Percentiles rank a stretch among this genome's conserved stretches.
These are phyloP conservation scores for Aureobasidium sp. DNA, from an alignment of 2,329 filamentous ascomycete species.

Conservation along the genomic window DNA sequence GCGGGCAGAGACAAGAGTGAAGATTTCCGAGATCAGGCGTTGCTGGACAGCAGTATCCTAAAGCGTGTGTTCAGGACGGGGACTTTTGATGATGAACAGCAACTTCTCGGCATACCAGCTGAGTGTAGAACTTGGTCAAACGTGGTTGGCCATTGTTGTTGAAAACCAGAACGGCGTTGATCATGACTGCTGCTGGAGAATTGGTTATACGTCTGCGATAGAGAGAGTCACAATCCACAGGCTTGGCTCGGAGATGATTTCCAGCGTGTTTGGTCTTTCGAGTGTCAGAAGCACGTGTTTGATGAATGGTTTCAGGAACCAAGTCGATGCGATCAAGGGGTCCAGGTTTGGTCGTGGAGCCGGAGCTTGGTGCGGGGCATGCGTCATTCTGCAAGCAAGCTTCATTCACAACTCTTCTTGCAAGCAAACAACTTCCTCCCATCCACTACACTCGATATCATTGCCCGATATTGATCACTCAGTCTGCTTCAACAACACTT, in stretches of 20 bases:
- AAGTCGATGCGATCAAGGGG: not conserved
- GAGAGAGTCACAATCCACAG: not conserved
- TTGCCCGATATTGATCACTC: not conserved
- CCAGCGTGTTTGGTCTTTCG: not conserved
- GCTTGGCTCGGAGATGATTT: not conserved
- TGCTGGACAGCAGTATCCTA: slow-evolving; percentile 97
- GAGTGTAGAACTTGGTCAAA: slow-evolving; percentile 94
- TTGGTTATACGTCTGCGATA: not conserved
- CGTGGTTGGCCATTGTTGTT: slow-evolving; percentile 96
- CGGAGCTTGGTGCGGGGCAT: not conserved
- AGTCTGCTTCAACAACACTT: not conserved
- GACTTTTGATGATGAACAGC: too few species aligned
- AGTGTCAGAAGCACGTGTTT: not conserved
- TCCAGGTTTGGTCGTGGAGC: not conserved
- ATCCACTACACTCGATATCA: not conserved
- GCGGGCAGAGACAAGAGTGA: slow-evolving; percentile 86
- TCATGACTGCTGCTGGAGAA: slow-evolving; percentile 54
- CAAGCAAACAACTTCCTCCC: slow-evolving; percentile 4
- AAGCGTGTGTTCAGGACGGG: not conserved
- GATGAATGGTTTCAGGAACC: slow-evolving; percentile 6
- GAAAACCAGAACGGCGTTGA: slow-evolving; percentile 97
- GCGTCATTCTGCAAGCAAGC: slow-evolving; percentile 1
- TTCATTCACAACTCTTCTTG: not conserved
- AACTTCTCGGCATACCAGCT: slow-evolving; percentile 56
- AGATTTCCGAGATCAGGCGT: slow-evolving; percentile 93